These are phyloP conservation scores for Exidia glandulosa DNA, from an alignment of 768 basidiomycete genomes.

Conservation along the genomic window DNA sequence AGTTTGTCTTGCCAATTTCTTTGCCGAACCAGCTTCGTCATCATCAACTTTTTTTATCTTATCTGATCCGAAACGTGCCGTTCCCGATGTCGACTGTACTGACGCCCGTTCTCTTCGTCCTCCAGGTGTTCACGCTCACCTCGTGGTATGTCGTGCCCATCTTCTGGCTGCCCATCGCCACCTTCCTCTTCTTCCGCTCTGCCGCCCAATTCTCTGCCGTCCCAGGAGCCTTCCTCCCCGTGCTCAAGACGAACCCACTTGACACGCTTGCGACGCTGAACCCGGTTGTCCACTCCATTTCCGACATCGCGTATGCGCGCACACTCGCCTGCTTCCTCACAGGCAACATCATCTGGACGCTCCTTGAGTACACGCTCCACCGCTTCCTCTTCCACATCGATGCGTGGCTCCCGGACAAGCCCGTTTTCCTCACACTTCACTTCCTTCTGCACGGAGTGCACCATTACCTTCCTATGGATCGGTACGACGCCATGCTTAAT, in stretches of 20 bases:
- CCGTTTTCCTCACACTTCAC: slow-evolving; percentile 71
- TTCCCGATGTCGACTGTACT: too few species aligned
- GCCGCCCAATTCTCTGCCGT: slow-evolving; percentile 60
- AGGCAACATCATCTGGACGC: slow-evolving; percentile 88
- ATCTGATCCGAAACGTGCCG: neutral
- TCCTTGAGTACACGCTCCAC: slow-evolving; percentile 87
- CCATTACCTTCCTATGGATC: slow-evolving; percentile 95
- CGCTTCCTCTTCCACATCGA: slow-evolving; percentile 98
- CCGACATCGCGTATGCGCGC: slow-evolving; percentile 41
- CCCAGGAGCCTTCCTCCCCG: slow-evolving; percentile 51
- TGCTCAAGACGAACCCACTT: too few species aligned
- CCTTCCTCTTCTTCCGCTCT: slow-evolving; percentile 71
- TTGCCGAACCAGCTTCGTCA: neutral
- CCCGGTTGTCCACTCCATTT: slow-evolving; percentile 33
- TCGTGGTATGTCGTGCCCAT: slow-evolving; percentile 89
- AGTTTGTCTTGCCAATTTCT: slow-evolving; percentile 9
- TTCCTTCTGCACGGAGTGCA: slow-evolving; percentile 93
- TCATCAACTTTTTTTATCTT: neutral
- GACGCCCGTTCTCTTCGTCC: too few species aligned
- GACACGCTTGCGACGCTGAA: too few species aligned
- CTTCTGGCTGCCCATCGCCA: slow-evolving; percentile 82
- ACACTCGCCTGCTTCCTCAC: slow-evolving; percentile 59
- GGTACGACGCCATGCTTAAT: slow-evolving; percentile 31
- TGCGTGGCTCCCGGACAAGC: slow-evolving; percentile 70
- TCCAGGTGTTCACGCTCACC: slow-evolving; percentile 78